Evolutionary conservation across 179 eudicot genomes (phyloP).

Genomic region (Amaranthus tricolor): DNA sequence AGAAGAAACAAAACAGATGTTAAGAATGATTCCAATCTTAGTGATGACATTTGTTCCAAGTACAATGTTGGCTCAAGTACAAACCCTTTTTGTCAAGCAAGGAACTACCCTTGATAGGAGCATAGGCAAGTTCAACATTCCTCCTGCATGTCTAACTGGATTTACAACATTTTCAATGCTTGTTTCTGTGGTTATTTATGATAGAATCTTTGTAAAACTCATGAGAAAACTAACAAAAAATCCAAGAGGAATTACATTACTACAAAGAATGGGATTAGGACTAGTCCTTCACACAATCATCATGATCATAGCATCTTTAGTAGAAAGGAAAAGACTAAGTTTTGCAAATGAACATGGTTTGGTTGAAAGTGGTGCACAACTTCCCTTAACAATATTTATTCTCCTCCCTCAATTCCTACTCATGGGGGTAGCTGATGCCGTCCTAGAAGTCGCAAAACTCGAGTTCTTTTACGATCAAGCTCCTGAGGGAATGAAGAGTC

Average conservation of each 20-base stretch:
- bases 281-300: constrained; percentile 32
- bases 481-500: constrained; percentile 51
- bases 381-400: constrained; percentile 42
- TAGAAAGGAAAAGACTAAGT: constrained; percentile 32
- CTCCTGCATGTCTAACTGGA: constrained; percentile 37
- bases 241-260: constrained; percentile 50
- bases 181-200: constrained; percentile 36
- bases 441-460: constrained; percentile 45
- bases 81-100: constrained; percentile 48
- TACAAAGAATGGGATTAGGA: constrained; percentile 53
- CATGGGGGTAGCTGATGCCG: constrained; percentile 46
- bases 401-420: constrained; percentile 46
- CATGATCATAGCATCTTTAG: constrained; percentile 31
- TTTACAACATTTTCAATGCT: constrained; percentile 42
- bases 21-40: constrained; percentile 45
- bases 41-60: constrained; percentile 42
- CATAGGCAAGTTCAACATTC: constrained; percentile 40
- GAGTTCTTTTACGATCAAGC: constrained; percentile 56
- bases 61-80: constrained; percentile 41
- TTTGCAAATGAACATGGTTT: constrained; percentile 32
- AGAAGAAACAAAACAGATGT: constrained; percentile 48
- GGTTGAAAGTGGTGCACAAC: constrained; percentile 31
- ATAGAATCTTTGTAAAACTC: constrained; percentile 33
- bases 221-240: constrained; percentile 33
- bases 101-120: constrained; percentile 39